These are phyloP conservation scores for Trichoderma reesei DNA, from an alignment of 495 filamentous ascomycete genomes.

Conservation along the genomic window DNA sequence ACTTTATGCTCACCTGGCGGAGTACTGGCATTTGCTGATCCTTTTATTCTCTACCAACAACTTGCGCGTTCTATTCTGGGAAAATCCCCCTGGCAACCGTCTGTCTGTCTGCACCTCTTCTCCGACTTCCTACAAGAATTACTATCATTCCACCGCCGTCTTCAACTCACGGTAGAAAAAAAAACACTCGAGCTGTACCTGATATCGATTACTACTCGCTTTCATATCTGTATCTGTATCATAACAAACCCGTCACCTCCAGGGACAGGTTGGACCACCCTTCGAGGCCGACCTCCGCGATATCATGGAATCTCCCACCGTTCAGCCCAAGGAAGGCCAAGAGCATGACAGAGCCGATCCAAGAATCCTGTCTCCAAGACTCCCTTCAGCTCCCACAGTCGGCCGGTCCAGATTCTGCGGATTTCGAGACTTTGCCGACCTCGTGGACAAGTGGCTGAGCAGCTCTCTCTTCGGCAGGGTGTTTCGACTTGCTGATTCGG, in stretches of 20 bases:
- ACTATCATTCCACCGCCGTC: too few relatives aligned
- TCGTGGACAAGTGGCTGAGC: background rate
- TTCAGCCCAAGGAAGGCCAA: background rate
- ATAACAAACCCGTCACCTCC: background rate
- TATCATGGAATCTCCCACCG: background rate
- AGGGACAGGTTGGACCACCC: background rate
- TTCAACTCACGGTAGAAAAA: too few relatives aligned
- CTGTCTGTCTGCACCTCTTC: too few relatives aligned
- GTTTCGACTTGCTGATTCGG: conserved; percentile 61
- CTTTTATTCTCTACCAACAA: background rate
- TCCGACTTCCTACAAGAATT: too few relatives aligned
- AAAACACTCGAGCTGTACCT: too few relatives aligned
- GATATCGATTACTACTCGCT: too few relatives aligned
- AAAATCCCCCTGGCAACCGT: too few relatives aligned
- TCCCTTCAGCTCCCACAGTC: background rate
- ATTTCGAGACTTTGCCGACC: conserved; percentile 6
- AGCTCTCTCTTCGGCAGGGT: background rate
- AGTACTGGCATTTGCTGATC: background rate
- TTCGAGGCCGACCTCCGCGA: background rate
- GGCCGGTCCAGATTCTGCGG: conserved; percentile 1
- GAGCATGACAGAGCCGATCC: background rate
- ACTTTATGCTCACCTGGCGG: background rate
- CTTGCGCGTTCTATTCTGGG: too few relatives aligned
- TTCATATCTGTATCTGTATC: background rate
- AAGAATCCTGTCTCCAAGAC: background rate